These are phyloP conservation scores for Bipolaris zeicola DNA, from an alignment of 2,329 filamentous ascomycete species.

Conservation along the genomic window DNA sequence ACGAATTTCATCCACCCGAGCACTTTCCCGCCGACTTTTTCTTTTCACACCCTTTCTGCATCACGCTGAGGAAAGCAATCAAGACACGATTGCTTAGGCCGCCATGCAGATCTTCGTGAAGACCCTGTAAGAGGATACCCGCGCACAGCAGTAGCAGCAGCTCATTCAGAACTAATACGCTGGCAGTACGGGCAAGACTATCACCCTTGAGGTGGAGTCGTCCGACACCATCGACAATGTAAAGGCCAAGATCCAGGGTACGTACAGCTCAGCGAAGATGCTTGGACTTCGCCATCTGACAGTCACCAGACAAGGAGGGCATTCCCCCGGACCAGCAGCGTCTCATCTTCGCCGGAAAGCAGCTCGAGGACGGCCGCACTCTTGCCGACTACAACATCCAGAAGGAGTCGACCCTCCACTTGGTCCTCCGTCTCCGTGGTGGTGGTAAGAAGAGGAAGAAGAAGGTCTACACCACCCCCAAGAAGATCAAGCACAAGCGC, in stretches of 20 bases:
- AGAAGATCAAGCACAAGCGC: slow-evolving; percentile 99
- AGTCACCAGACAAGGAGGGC: slow-evolving; percentile 91
- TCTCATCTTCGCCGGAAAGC: slow-evolving; percentile 99
- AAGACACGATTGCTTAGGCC: slow-evolving; percentile 11
- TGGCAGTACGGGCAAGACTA: slow-evolving; percentile 92
- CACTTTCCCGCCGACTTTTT: slow-evolving; percentile 1
- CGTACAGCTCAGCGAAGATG: slow-evolving; percentile 23
- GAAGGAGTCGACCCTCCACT: slow-evolving; percentile 99
- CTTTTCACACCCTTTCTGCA: slow-evolving; percentile 12
- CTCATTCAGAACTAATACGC: slow-evolving; percentile 19
- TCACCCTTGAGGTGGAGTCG: slow-evolving; percentile 99
- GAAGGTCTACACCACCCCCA: slow-evolving; percentile 99
- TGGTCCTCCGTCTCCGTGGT: slow-evolving; percentile 97
- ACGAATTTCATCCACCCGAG: not conserved
- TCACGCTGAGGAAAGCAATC: slow-evolving; percentile 17
- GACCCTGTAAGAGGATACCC: slow-evolving; percentile 59
- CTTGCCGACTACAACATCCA: slow-evolving; percentile 99
- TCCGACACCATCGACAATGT: slow-evolving; percentile 99
- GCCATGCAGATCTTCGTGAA: slow-evolving; percentile 98
- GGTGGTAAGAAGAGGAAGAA: slow-evolving; percentile 98
- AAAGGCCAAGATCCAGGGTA: slow-evolving; percentile 91
- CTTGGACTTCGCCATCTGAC: slow-evolving; percentile 27
- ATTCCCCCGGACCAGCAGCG: slow-evolving; percentile 99
- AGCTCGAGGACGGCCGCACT: slow-evolving; percentile 98
- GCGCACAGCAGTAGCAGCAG: not conserved